These are phyloP conservation scores for Russula emetica DNA, from an alignment of 768 basidiomycete species.

Conservation along the genomic window DNA sequence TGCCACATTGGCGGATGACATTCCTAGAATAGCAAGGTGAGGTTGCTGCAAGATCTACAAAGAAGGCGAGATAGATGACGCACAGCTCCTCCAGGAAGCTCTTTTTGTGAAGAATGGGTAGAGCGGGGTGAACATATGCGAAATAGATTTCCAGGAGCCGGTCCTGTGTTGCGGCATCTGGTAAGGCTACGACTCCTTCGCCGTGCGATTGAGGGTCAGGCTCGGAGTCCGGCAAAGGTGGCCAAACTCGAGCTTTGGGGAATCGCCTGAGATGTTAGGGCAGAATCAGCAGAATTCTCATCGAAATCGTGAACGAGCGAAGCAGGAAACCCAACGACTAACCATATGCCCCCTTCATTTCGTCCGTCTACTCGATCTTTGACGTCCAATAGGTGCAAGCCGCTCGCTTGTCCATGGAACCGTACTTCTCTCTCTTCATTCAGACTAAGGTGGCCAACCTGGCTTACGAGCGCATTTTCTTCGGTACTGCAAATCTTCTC, in stretches of 20 bases:
- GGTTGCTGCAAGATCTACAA: neutral
- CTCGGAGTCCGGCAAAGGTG: conserved; percentile 43
- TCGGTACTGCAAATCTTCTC: conserved; percentile 30
- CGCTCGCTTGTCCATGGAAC: conserved; percentile 83
- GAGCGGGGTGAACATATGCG: conserved; percentile 69
- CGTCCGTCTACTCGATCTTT: conserved; percentile 58
- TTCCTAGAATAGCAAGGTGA: conserved; percentile 7
- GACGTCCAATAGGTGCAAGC: conserved; percentile 65
- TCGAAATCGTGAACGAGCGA: conserved; percentile 11
- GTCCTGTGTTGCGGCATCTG: conserved; percentile 55
- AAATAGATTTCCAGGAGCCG: conserved; percentile 75
- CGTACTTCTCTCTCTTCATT: conserved; percentile 85
- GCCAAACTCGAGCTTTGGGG: conserved; percentile 88
- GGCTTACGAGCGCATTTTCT: conserved; percentile 54
- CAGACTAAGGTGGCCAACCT: conserved; percentile 79
- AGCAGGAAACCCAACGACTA: conserved; percentile 30
- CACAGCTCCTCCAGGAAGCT: conserved; percentile 62
- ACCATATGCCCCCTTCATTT: conserved; percentile 77
- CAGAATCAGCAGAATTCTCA: conserved; percentile 27
- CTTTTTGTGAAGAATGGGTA: conserved; percentile 73
- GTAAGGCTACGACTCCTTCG: conserved; percentile 46
- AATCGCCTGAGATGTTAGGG: conserved; percentile 54
- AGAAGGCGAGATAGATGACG: conserved; percentile 19
- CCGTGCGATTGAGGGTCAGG: conserved; percentile 32
- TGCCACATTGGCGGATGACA: conserved; percentile 32